These are phyloP conservation scores for Quercus rubra DNA, from an alignment of 306 rosid genomes.

Conservation along the genomic window DNA sequence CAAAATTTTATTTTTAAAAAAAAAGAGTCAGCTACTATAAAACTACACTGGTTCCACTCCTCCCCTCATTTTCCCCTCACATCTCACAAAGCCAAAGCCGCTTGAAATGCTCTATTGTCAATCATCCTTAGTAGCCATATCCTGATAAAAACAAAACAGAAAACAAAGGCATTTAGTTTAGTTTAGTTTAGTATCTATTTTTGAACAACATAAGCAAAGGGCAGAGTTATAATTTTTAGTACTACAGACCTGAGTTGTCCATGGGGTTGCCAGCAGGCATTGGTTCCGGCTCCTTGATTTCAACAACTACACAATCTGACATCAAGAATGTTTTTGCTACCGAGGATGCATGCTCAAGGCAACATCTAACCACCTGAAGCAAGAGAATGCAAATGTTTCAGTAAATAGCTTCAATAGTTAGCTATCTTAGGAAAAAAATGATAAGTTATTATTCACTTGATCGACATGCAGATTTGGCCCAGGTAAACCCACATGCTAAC, in stretches of 20 bases:
- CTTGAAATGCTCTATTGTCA: neutral
- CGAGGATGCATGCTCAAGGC: conserved; percentile 95
- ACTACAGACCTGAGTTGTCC: conserved; percentile 79
- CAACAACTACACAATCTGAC: conserved; percentile 99
- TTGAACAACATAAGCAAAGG: neutral
- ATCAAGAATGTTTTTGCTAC: conserved; percentile 96
- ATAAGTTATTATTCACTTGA: too few relatives aligned
- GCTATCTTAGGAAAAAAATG: too few relatives aligned
- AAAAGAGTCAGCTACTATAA: conserved; percentile 1
- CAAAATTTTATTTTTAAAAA: neutral
- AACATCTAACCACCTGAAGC: conserved; percentile 92
- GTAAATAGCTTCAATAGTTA: neutral
- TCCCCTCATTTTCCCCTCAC: neutral
- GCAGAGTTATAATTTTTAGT: neutral
- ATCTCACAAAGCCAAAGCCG: neutral
- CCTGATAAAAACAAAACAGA: conserved; percentile 32
- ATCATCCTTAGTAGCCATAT: conserved; percentile 43
- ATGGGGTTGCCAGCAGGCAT: conserved; percentile 79
- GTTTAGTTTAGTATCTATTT: too few relatives aligned
- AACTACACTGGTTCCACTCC: neutral
- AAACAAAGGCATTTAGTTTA: neutral
- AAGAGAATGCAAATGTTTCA: neutral
- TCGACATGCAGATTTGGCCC: too few relatives aligned
- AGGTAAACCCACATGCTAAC: too few relatives aligned
- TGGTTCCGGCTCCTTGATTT: conserved; percentile 92